Conservation (phyloP, 2,329 filamentous ascomycete genomes). For the Calonectria multiphialidica region DNA sequence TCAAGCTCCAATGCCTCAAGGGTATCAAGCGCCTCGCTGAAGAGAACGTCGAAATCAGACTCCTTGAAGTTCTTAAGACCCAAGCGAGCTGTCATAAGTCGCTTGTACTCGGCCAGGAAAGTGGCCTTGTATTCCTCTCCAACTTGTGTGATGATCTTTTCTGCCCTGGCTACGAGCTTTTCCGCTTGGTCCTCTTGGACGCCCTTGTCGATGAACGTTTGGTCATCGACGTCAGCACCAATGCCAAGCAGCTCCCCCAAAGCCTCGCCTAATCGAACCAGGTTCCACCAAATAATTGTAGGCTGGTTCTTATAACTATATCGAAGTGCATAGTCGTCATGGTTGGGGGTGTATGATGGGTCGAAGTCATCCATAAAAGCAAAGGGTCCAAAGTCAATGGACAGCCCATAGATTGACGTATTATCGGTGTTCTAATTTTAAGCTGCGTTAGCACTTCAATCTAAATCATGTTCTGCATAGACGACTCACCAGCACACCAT, state of each 20-base stretch:
- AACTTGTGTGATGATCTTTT: constrained; percentile 82
- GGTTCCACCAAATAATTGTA: constrained; percentile 98
- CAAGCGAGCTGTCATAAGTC: constrained; percentile 82
- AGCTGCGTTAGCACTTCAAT: constrained; percentile 33
- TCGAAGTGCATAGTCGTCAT: constrained; percentile 88
- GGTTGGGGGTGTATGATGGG: constrained; percentile 93
- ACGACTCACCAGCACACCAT: constrained; percentile 78
- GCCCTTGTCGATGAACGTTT: constrained; percentile 78
- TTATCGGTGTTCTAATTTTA: constrained; percentile 85
- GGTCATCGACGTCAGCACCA: constrained; percentile 77
- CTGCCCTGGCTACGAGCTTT: constrained; percentile 81
- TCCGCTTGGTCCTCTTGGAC: constrained; percentile 73
- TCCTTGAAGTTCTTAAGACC: constrained; percentile 79
- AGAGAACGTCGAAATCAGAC: constrained; percentile 83
- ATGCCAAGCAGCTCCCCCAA: constrained; percentile 90
- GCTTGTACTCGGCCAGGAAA: constrained; percentile 91
- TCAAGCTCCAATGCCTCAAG: constrained; percentile 88
- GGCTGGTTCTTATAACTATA: constrained; percentile 97
- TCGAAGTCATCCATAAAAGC: constrained; percentile 99
- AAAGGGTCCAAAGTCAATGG: constrained; percentile 95
- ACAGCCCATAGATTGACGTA: constrained; percentile 89
- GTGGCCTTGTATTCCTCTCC: constrained; percentile 91
- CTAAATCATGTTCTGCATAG: neutral
- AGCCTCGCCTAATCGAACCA: constrained; percentile 90
- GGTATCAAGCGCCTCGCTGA: constrained; percentile 84